Evolutionary conservation across 768 basidiomycete genomes (phyloP), one percentile per base, ranked within the genome.

Genomic region (Mycena rosella): DNA sequence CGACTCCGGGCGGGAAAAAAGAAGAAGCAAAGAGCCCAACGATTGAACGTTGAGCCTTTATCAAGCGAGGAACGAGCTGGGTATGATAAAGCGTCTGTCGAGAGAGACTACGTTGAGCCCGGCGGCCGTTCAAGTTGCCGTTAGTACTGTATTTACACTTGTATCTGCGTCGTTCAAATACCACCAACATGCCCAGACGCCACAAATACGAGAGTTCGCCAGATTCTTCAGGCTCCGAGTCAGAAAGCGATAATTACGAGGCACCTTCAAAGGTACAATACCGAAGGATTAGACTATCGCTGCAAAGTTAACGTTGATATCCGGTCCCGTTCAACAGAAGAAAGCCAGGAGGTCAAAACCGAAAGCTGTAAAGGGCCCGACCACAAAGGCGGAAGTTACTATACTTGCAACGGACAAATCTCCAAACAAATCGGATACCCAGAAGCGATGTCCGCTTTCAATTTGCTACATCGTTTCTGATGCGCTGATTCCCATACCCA

Each of bases 381-480:
- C 61, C 6, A 73, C 66, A 24, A 70, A 73, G 38, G 72, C 72
- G 14, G 60, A 69, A 26, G 68, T 72, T 14, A 63, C 68, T 20
- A 65, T 72, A 42, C 60, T 60, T 9, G 72, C 72, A n/a, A 67
- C 68, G 30, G 72, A 70, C 30, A 67, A 45, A 5, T 52, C 69
- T 53, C 29, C 54, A 17, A 63, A 68, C 32, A 47, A 27, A 38
- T 24, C 55, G 22, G 72, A 70, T 20, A 32, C 47, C 30, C 40
- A 68, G 27, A 42, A 68, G 27, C 65, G 65, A 57, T 36, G 67
- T 68, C 57, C 38, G 67, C 26, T 30, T 20, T 63, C 34, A 36
- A 17, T 47, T 40, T 22, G 48, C 44, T 60, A 10, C 30, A 44
- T 13, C 26, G 17, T 44, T 55, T 30, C n/a, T 24, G 9, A 7